A percentile compares a stretch with the other conserved stretches of the same genome.
Conservation (phyloP, 805 yeast species). For the Saccharomycopsis guyanensis region DNA sequence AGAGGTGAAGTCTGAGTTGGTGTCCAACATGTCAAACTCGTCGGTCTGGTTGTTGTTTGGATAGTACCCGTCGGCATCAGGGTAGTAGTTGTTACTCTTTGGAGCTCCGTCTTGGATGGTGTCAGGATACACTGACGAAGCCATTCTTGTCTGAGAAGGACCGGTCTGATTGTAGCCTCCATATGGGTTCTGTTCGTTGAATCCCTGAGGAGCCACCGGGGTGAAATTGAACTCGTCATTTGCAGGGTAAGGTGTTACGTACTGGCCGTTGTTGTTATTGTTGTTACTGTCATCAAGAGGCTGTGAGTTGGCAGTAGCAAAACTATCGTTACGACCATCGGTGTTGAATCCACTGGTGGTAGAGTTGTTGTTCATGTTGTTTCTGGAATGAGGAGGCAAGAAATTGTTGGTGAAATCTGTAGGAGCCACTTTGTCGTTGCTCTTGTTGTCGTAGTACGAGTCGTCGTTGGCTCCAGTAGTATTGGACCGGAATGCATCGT, state of each 20-base stretch:
- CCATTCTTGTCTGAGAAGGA: slow-evolving; percentile 4
- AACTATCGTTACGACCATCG: slow-evolving; percentile 5
- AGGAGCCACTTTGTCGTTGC: slow-evolving; percentile 18
- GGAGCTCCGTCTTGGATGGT: background rate
- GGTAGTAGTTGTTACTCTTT: background rate
- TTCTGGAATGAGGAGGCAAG: slow-evolving; percentile 9
- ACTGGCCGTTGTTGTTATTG: background rate
- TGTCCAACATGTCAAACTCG: slow-evolving; percentile 29
- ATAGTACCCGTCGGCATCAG: slow-evolving; percentile 7
- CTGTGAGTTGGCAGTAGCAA: slow-evolving; percentile 4
- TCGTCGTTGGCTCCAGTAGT: slow-evolving; percentile 8
- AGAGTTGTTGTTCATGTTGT: background rate
- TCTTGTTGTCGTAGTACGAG: slow-evolving; percentile 8
- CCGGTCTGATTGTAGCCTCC: background rate
- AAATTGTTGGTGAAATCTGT: slow-evolving; percentile 16
- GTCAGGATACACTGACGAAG: slow-evolving; percentile 16
- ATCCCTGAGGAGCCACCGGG: slow-evolving; percentile 6
- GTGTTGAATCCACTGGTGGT: slow-evolving; percentile 1
- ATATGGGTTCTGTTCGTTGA: background rate
- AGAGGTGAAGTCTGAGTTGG: slow-evolving; percentile 60
- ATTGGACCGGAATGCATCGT: slow-evolving; percentile 1
- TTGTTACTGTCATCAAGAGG: too few relatives aligned
- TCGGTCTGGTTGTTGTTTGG: background rate
- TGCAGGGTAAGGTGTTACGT: slow-evolving; percentile 14
- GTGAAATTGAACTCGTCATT: slow-evolving; percentile 18